Percentiles rank a stretch among this genome's conserved stretches.
Evolutionary conservation across 805 yeast genomes (phyloP).

Genomic region (Ogataea saltuana): DNA sequence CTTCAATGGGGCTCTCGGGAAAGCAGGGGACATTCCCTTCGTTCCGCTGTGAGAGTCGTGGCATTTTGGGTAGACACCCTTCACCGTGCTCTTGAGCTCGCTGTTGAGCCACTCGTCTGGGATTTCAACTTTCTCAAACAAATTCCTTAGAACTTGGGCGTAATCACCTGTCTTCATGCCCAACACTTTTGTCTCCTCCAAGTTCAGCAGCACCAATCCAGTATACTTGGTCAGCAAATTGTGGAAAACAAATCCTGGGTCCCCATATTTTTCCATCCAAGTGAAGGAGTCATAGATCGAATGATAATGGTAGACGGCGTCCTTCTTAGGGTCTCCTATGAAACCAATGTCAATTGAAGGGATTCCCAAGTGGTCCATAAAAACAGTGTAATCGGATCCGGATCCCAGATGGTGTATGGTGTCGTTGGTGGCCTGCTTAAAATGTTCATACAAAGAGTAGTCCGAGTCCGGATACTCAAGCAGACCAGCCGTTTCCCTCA

Average conservation of each 20-base stretch:
- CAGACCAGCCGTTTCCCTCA: constrained; percentile 45
- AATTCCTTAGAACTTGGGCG: constrained; percentile 48
- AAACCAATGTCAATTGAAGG: constrained; percentile 65
- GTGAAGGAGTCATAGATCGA: constrained; percentile 70
- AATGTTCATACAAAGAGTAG: constrained; percentile 39
- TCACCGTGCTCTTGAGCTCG: constrained; percentile 1
- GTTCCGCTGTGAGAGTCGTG: too few species aligned
- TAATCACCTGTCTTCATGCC: constrained; percentile 47
- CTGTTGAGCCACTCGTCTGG: constrained; percentile 29
- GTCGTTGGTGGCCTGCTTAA: constrained; percentile 31
- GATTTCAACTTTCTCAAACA: constrained; percentile 43
- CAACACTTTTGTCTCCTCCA: constrained; percentile 51
- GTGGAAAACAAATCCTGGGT: constrained; percentile 62
- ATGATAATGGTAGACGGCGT: constrained; percentile 73
- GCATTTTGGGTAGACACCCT: too few species aligned
- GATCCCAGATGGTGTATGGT: constrained; percentile 56
- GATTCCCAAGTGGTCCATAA: constrained; percentile 59
- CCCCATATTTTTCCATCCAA: constrained; percentile 68
- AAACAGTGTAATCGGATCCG: constrained; percentile 70
- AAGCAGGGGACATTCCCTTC: too few species aligned
- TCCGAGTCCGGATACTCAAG: constrained; percentile 47
- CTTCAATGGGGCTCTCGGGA: not conserved
- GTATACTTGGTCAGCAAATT: constrained; percentile 53
- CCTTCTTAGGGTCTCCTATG: constrained; percentile 38
- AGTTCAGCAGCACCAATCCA: constrained; percentile 49